These are phyloP conservation scores for Backusella luteola DNA, from an alignment of 192 early-diverging fungal genomes.

Conservation along the genomic window DNA sequence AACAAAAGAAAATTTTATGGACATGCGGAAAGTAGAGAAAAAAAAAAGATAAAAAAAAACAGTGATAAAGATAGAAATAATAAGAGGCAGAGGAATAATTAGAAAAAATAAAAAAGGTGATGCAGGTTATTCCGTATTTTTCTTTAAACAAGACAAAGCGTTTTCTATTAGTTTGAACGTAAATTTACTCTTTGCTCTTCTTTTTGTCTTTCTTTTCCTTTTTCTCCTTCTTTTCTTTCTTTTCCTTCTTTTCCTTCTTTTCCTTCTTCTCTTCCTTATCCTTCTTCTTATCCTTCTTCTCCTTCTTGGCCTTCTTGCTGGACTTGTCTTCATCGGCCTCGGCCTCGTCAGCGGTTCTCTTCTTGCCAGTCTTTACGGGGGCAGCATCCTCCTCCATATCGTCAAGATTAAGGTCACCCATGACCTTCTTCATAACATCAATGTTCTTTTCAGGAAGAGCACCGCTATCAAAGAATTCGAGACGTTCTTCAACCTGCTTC, in stretches of 20 bases:
- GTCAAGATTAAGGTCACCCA: conserved; percentile 56
- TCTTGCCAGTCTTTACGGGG: conserved; percentile 33
- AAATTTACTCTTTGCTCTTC: conserved; percentile 45
- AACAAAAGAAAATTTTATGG: conserved; percentile 9
- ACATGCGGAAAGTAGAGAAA: conserved; percentile 8
- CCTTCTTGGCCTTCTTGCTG: conserved; percentile 50
- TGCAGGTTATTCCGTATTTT: not conserved
- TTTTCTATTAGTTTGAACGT: conserved; percentile 13
- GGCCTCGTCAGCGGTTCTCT: conserved; percentile 40
- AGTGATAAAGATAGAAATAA: conserved; percentile 14
- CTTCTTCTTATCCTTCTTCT: conserved; percentile 45
- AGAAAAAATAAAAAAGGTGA: conserved; percentile 17
- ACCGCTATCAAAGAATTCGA: conserved; percentile 93
- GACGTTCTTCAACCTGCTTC: conserved; percentile 94
- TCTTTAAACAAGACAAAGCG: not conserved
- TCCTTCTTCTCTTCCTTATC: conserved; percentile 43
- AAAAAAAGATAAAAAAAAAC: conserved; percentile 4
- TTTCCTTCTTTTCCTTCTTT: conserved; percentile 56
- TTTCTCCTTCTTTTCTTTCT: conserved; percentile 58
- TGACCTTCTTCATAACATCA: conserved; percentile 90
- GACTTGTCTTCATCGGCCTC: conserved; percentile 37
- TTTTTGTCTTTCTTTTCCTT: conserved; percentile 61
- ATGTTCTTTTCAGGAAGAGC: conserved; percentile 86
- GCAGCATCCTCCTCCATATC: conserved; percentile 27
- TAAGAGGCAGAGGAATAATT: conserved; percentile 3